These are phyloP conservation scores for Mycena metata DNA, from an alignment of 768 basidiomycete genomes.

Conservation along the genomic window DNA sequence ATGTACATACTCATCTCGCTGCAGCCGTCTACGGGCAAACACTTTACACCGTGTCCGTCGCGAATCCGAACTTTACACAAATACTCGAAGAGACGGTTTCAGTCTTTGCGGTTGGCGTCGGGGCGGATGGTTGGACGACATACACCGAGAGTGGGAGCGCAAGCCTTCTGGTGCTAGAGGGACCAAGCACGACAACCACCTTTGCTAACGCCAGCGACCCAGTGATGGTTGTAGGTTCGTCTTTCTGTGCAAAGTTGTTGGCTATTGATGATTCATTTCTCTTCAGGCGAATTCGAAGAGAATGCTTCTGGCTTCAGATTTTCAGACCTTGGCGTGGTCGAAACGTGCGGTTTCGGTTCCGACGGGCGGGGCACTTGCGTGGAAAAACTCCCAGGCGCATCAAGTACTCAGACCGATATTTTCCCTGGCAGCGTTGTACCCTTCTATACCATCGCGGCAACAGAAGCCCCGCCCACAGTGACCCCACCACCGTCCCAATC, in stretches of 20 bases:
- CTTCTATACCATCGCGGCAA: slow-evolving; percentile 2
- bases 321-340: not conserved
- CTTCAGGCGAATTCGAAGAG: slow-evolving; percentile 9
- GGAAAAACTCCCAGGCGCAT: not conserved
- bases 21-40: not conserved
- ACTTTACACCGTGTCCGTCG: not conserved
- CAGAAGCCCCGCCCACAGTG: not conserved
- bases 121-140: slow-evolving; percentile 9
- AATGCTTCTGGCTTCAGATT: slow-evolving; percentile 7
- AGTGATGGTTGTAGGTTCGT: not conserved
- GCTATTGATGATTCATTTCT: not conserved
- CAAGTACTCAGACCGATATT: not conserved
- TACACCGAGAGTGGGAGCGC: not conserved
- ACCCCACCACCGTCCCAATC: slow-evolving; percentile 4
- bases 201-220: not conserved
- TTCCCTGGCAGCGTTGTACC: slow-evolving; percentile 4
- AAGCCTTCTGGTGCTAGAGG: not conserved
- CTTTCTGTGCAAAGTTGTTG: not conserved
- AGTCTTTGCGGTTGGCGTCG: not conserved
- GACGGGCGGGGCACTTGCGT: slow-evolving; percentile 15
- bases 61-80: not conserved
- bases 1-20: not conserved
- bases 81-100: not conserved
- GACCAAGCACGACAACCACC: not conserved
- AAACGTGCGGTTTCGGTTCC: slow-evolving; percentile 11